Conservation (phyloP, 2,329 filamentous ascomycete genomes). For the Coccinonectria pachysandricola region DNA sequence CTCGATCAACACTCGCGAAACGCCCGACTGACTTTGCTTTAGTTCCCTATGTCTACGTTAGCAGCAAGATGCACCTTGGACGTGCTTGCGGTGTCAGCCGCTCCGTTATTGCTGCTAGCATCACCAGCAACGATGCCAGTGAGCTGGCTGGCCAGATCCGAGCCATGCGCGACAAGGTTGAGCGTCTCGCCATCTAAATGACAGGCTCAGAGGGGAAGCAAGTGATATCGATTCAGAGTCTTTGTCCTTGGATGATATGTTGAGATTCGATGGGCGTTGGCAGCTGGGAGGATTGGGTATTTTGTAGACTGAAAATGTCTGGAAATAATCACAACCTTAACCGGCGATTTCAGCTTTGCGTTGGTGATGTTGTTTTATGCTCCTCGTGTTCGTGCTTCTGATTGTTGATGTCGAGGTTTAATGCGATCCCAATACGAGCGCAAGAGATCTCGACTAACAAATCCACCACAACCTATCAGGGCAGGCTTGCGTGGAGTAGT, state of each 20-base stretch:
- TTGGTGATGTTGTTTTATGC: too few relatives aligned
- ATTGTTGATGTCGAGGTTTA: too few relatives aligned
- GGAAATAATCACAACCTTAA: too few relatives aligned
- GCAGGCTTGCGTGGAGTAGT: slow-evolving; percentile 6
- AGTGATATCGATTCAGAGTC: slow-evolving; percentile 4
- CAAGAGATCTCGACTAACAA: too few relatives aligned
- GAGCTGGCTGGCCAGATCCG: slow-evolving; percentile 84
- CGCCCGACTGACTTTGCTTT: slow-evolving; percentile 2
- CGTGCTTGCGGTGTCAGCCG: slow-evolving; percentile 83
- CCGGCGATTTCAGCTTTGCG: too few relatives aligned
- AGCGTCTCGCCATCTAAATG: slow-evolving; percentile 81
- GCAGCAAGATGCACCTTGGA: slow-evolving; percentile 74
- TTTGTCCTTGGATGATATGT: slow-evolving; percentile 2
- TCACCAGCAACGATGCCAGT: slow-evolving; percentile 85
- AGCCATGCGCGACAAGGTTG: slow-evolving; percentile 86
- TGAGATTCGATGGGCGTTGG: neutral
- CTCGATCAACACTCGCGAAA: neutral
- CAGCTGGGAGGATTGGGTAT: slow-evolving; percentile 6
- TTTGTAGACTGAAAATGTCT: slow-evolving; percentile 8
- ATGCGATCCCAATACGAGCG: too few relatives aligned
- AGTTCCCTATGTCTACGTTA: slow-evolving; percentile 55
- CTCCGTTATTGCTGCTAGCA: slow-evolving; percentile 75
- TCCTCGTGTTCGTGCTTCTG: too few relatives aligned
- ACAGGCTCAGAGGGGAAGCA: slow-evolving; percentile 8
- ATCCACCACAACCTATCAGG: too few relatives aligned